Conservation (phyloP, 1,284 basidiomycete genomes). For the Tilletia indica region DNA sequence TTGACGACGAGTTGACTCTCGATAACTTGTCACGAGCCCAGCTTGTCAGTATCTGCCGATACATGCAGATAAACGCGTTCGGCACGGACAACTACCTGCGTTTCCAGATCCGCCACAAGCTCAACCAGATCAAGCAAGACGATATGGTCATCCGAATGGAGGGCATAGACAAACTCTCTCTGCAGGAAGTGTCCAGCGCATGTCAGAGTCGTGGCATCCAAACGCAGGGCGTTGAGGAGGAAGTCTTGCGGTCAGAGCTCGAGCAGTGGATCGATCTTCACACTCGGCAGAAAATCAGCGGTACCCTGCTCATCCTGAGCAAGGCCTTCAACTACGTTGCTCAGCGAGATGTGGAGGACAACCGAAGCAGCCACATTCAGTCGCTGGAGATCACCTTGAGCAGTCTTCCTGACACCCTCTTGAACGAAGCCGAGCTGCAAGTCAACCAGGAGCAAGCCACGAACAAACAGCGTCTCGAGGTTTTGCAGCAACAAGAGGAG, state of each 20-base stretch:
- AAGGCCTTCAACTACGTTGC: conserved; percentile 82
- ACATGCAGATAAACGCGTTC: conserved; percentile 94
- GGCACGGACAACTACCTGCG: conserved; percentile 98
- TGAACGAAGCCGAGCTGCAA: conserved; percentile 94
- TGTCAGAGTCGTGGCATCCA: conserved; percentile 93
- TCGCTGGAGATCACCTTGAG: conserved; percentile 87
- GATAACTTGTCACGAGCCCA: conserved; percentile 97
- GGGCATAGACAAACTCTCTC: conserved; percentile 85
- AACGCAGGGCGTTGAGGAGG: conserved; percentile 68
- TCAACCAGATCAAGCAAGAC: conserved; percentile 81
- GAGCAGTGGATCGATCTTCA: conserved; percentile 92
- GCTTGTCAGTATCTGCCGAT: conserved; percentile 88
- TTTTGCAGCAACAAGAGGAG: conserved; percentile 96
- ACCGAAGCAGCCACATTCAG: conserved; percentile 49
- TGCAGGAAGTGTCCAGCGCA: conserved; percentile 82
- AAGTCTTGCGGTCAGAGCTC: conserved; percentile 76
- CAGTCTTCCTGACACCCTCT: conserved; percentile 87
- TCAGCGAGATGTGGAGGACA: conserved; percentile 13
- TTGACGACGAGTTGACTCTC: conserved; percentile 94
- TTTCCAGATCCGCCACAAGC: conserved; percentile 81
- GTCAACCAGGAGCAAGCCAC: conserved; percentile 88
- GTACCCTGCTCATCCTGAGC: conserved; percentile 86
- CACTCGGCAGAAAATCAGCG: conserved; percentile 78
- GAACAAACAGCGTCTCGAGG: conserved; percentile 97
- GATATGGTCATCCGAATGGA: conserved; percentile 85